phyloP scores from a whole-genome alignment of 2,329 filamentous ascomycete genomes.

The Xylariales sp. region DNA sequence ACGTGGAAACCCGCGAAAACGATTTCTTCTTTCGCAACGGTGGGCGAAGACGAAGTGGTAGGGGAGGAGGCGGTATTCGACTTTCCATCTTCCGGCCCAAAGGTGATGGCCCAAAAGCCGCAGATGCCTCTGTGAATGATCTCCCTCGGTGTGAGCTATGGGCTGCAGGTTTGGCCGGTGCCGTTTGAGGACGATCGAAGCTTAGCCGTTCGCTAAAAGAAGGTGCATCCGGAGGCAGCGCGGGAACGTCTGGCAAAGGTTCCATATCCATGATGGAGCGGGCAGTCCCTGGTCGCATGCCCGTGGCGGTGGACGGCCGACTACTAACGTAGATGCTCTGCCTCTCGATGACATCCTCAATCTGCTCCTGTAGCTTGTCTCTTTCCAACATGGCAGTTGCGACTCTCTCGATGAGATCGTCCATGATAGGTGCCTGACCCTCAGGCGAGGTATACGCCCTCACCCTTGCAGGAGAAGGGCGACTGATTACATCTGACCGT shows the following conservation, averaged over 20 bases:
- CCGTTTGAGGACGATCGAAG: slow-evolving; percentile 36
- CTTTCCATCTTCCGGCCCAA: slow-evolving; percentile 24
- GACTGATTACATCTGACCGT: slow-evolving; percentile 28
- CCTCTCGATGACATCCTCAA: slow-evolving; percentile 55
- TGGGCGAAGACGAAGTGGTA: slow-evolving; percentile 55
- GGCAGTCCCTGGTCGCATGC: slow-evolving; percentile 13
- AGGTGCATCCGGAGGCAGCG: slow-evolving; percentile 50
- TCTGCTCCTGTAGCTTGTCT: slow-evolving; percentile 53
- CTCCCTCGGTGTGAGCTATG: slow-evolving; percentile 31
- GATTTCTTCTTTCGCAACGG: slow-evolving; percentile 63
- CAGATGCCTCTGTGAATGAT: not conserved
- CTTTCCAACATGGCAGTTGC: slow-evolving; percentile 54
- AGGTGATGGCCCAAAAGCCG: slow-evolving; percentile 17
- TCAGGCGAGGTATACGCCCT: slow-evolving; percentile 38
- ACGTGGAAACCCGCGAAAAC: slow-evolving; percentile 57
- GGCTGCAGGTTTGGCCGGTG: slow-evolving; percentile 25
- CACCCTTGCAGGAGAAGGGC: slow-evolving; percentile 41
- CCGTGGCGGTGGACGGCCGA: slow-evolving; percentile 48
- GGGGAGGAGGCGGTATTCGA: slow-evolving; percentile 46
- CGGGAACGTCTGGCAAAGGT: slow-evolving; percentile 52
- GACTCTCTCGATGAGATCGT: slow-evolving; percentile 50
- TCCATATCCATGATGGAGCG: slow-evolving; percentile 32
- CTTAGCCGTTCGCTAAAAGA: slow-evolving; percentile 54
- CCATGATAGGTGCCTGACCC: slow-evolving; percentile 33
- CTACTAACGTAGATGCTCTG: slow-evolving; percentile 53